Evolutionary conservation across 805 yeast genomes (phyloP), one percentile per base, ranked within the genome.

Genomic region (Metschnikowia lunata): DNA sequence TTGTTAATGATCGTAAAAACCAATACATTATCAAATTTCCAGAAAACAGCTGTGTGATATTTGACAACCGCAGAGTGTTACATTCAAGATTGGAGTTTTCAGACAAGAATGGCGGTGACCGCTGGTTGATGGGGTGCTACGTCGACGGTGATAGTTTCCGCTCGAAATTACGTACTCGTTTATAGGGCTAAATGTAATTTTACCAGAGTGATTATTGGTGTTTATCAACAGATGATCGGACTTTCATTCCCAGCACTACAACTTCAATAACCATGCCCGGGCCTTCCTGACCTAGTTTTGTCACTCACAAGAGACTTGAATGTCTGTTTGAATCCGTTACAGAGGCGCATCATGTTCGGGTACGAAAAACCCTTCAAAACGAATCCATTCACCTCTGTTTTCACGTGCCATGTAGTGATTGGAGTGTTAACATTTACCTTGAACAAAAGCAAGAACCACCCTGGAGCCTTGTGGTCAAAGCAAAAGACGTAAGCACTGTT

Each of bases 281-380:
- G 43, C 18, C 52, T 47, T 12, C 40, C 47, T 9, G 52, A 34
- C 39, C 52, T 46, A 37, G 53, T 49, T 37, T 49, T 48, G 44
- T 52, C 56, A 30, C 52, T 52, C 23, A 65, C 60, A 43, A 62
- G 63, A 30, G 66, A 58, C 59, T 70, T 71, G 56, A 66, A 69
- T 9, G 72, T 66, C 50, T 83, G 85, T 72, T 93, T 93, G 81
- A 93, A 93, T 13, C 99, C 99, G 59, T 93, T 93, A 70, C 96
- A 86, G 57, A 93, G 75, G 46, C 84, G 79, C 50, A 80, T 80
- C 74, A 91, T 89, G 63, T 85, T 89, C n/a, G 96, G 91, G 61
- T 93, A 93, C 27, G 81, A 77, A 59, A 85, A 87, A 12, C 83
- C 83, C 61, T 81, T 82, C 60, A 93, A 71, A 58, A 80, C 82